Base-by-base conservation (phyloP, 257 asterid species). In the Ligustrum vulgare region DNA sequence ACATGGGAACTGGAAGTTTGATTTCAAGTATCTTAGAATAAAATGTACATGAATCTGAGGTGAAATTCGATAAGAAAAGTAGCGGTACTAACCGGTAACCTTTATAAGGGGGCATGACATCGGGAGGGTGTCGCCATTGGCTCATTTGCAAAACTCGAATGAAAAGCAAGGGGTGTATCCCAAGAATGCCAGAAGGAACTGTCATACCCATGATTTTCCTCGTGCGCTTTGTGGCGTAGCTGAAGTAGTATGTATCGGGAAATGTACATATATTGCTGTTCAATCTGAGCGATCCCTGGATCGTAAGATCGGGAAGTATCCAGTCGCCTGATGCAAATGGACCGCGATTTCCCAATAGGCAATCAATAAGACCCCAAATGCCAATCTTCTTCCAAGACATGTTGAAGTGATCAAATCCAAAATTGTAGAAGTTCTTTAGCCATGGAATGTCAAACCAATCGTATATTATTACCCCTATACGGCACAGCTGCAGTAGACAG, bases 271-370 rank as follows among this genome's bases (percentile, higher is more conserved):
- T 75, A 69, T 77, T 84, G 80, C 86, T 82, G 83, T 95, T 95
- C 73, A 93, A 60, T 74, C 82, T 81, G 75, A 91, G 67, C 9
- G 98, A 87, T 0, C 99, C 99, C 78, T 95, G 98, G 77, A 95
- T 82, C 1, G 97, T 89, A 58, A 95, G 96, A 78, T 95, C 99
- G 0, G 97, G 99, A 71, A 95, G 97, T 75, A 95, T 93, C 99
- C 99, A 95, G 43, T 95, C 99, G 32, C 91, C 97, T 0, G 94
- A 80, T 58, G 98, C 92, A 82, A 95, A 95, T 0, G 99, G 99
- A 73, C 99, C 99, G 2, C 83, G 71, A 78, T 84, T 91, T n/a
- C 98, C 97, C 76, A 84, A 70, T 31, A 95, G 97, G 80, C 98
- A 95, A 72, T 81, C 83, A 37, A 93, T 82, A n/a, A 95, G 96